A percentile compares a stretch with the other conserved stretches of the same genome.
These are phyloP conservation scores for Pezicula radicicola DNA, from an alignment of 2,329 filamentous ascomycete species.

Conservation along the genomic window DNA sequence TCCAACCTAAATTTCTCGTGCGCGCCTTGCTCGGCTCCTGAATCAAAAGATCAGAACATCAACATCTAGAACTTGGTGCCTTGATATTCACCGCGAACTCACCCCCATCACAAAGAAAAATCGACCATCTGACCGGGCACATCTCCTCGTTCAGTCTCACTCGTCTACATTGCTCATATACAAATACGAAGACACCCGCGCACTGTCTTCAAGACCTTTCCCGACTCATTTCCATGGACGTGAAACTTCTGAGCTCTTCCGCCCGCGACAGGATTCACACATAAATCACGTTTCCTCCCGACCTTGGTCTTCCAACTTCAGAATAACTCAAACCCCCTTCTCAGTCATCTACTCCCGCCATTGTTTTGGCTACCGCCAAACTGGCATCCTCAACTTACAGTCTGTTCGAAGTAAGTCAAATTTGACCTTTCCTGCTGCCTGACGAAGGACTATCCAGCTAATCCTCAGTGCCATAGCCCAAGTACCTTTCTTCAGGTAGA, in stretches of 20 bases:
- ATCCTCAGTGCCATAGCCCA: slow-evolving; percentile 21
- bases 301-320: background rate
- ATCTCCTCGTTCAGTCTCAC: background rate
- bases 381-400: slow-evolving; percentile 31
- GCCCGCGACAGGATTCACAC: background rate
- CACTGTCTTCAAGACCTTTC: background rate
- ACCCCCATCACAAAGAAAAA: background rate
- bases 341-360: background rate
- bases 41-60: background rate
- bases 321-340: background rate
- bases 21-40: background rate
- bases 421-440: background rate
- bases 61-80: too few relatives aligned
- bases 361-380: slow-evolving; percentile 24
- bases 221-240: slow-evolving; percentile 11
- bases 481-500: slow-evolving; percentile 21
- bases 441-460: slow-evolving; percentile 10
- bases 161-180: background rate
- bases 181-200: background rate
- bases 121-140: background rate
- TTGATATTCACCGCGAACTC: too few relatives aligned
- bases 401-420: slow-evolving; percentile 27
- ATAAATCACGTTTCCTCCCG: background rate
- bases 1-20: slow-evolving; percentile 5
- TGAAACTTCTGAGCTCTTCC: background rate